phyloP scores from a whole-genome alignment of 2,329 filamentous ascomycete species.

The Juglanconis oblonga region DNA sequence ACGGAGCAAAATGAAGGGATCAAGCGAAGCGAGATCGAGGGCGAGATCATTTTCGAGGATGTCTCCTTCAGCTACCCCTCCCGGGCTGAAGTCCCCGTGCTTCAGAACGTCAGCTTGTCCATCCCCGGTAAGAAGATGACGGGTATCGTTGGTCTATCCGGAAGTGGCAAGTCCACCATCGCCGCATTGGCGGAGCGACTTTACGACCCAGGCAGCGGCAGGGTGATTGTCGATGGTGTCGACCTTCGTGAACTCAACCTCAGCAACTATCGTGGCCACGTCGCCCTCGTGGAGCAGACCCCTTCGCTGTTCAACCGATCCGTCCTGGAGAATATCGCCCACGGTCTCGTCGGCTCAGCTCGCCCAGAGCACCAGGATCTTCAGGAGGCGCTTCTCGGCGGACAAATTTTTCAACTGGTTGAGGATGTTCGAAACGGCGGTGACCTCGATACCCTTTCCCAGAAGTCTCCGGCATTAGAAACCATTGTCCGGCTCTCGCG shows the following conservation, averaged over 20 bases:
- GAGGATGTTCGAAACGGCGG: conserved; percentile 49
- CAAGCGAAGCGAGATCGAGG: conserved; percentile 45
- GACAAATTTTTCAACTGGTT: conserved; percentile 48
- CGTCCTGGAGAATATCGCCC: conserved; percentile 49
- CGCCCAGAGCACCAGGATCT: conserved; percentile 38
- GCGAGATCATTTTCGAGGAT: conserved; percentile 40
- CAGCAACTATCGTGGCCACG: conserved; percentile 36
- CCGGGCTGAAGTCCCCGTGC: conserved; percentile 37
- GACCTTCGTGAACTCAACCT: conserved; percentile 48
- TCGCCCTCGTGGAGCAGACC: conserved; percentile 45
- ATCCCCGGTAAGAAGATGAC: conserved; percentile 45
- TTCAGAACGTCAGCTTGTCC: conserved; percentile 36
- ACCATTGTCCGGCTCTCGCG: conserved; percentile 51
- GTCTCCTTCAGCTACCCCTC: conserved; percentile 45
- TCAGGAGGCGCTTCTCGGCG: conserved; percentile 44
- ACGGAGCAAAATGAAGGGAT: conserved; percentile 35
- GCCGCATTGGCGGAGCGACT: conserved; percentile 45
- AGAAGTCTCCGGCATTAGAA: not conserved
- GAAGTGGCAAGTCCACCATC: conserved; percentile 56
- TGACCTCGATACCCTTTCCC: conserved; percentile 29
- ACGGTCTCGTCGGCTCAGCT: conserved; percentile 45
- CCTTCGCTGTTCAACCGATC: conserved; percentile 43
- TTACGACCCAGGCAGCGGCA: conserved; percentile 52
- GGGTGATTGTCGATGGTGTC: conserved; percentile 45
- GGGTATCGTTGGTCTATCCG: conserved; percentile 56